These are phyloP conservation scores for Apiospora aurea DNA, from an alignment of 2,329 filamentous ascomycete species.

Conservation along the genomic window DNA sequence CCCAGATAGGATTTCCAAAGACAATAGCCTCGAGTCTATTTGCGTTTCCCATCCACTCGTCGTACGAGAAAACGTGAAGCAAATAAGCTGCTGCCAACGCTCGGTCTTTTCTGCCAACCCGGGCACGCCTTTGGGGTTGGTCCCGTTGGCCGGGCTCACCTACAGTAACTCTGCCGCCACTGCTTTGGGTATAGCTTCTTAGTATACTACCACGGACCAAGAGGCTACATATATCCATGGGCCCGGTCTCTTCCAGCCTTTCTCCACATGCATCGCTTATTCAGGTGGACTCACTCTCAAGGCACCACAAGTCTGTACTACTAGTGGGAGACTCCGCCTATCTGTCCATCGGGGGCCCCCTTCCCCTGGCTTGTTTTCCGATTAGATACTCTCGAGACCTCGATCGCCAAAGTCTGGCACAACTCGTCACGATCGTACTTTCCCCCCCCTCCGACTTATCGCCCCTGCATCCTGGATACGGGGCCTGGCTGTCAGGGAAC, in stretches of 20 bases:
- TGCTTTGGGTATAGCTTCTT: not conserved
- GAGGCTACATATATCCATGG: not conserved
- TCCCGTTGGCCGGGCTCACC: not conserved
- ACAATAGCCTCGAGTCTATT: not conserved
- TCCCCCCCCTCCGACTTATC: not conserved
- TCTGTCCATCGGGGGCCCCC: not conserved
- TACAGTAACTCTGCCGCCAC: not conserved
- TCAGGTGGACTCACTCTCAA: not conserved
- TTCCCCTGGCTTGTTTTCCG: not conserved
- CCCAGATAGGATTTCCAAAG: not conserved
- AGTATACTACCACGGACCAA: not conserved
- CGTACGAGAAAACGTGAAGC: not conserved
- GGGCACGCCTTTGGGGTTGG: not conserved
- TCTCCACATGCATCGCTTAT: constrained; percentile 1
- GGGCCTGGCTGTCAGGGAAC: not conserved
- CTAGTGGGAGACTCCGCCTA: not conserved
- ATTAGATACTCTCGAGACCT: not conserved
- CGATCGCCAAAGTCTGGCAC: constrained; percentile 6
- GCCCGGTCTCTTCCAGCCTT: not conserved
- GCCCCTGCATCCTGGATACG: not conserved
- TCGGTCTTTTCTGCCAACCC: not conserved
- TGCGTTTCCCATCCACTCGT: not conserved
- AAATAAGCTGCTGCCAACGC: not conserved
- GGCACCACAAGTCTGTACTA: not conserved
- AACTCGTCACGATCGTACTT: constrained; percentile 9